A percentile compares a stretch with the other conserved stretches of the same genome.
Conservation (phyloP, 495 filamentous ascomycete species). For the Podospora didyma region DNA sequence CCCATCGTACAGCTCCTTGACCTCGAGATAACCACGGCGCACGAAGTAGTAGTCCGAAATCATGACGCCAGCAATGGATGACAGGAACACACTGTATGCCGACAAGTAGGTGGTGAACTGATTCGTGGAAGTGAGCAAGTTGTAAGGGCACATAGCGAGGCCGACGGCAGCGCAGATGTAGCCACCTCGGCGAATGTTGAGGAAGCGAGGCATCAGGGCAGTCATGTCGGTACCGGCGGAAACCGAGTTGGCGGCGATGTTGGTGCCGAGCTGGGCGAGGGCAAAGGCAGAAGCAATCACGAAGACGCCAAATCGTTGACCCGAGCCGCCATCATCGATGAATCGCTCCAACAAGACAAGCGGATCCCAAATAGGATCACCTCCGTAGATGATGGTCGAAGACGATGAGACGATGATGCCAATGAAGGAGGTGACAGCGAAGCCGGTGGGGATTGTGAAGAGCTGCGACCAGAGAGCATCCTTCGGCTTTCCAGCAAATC, state of each 20-base stretch:
- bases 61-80: conserved; percentile 88
- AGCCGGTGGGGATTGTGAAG: conserved; percentile 79
- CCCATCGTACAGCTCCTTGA: conserved; percentile 75
- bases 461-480: conserved; percentile 90
- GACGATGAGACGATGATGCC: conserved; percentile 91
- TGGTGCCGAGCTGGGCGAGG: conserved; percentile 86
- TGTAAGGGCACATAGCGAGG: conserved; percentile 87
- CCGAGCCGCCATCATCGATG: conserved; percentile 67
- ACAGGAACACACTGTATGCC: conserved; percentile 93
- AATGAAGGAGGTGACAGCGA: conserved; percentile 87
- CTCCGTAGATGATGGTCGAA: conserved; percentile 70
- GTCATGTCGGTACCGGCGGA: conserved; percentile 91
- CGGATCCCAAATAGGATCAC: conserved; percentile 81
- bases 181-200: conserved; percentile 87
- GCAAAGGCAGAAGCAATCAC: conserved; percentile 78
- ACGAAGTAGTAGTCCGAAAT: conserved; percentile 88
- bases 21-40: conserved; percentile 74
- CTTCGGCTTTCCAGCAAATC: conserved; percentile 74
- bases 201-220: conserved; percentile 76
- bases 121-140: conserved; percentile 71
- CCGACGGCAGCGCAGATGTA: conserved; percentile 84
- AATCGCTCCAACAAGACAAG: conserved; percentile 71
- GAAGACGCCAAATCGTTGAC: conserved; percentile 83
- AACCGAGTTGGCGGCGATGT: conserved; percentile 89
- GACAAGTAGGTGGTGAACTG: conserved; percentile 93